Conservation (phyloP, 257 asterid genomes). For the Prunella vulgaris region DNA sequence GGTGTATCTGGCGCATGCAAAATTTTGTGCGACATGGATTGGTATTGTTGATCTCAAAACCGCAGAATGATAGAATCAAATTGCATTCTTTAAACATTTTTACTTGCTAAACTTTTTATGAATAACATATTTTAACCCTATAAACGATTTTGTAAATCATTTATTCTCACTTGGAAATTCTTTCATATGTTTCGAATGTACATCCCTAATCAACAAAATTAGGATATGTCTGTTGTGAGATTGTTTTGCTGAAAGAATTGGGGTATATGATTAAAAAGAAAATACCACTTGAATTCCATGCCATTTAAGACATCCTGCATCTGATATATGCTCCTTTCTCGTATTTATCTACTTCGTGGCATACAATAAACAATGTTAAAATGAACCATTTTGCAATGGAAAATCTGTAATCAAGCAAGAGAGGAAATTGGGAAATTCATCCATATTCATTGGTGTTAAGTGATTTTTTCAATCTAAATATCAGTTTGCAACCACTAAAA, state of each 20-base stretch:
- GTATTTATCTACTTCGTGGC: not conserved
- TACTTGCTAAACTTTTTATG: not conserved
- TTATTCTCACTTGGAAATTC: not conserved
- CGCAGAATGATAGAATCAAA: not conserved
- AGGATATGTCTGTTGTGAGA: not conserved
- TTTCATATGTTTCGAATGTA: not conserved
- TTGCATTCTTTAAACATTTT: not conserved
- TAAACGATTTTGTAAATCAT: not conserved
- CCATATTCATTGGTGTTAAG: too few species aligned
- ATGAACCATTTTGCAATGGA: not conserved
- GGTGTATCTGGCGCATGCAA: too few species aligned
- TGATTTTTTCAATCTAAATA: too few species aligned
- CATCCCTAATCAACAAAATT: too few species aligned
- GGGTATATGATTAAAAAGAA: too few species aligned
- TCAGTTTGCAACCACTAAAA: too few species aligned
- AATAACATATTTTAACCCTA: not conserved
- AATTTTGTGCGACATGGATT: too few species aligned
- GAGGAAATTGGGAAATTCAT: too few species aligned
- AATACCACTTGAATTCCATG: not conserved
- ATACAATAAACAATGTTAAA: not conserved
- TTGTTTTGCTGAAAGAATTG: too few species aligned
- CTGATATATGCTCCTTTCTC: not conserved
- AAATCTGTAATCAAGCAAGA: not conserved
- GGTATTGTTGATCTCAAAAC: not conserved
- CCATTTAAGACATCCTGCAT: not conserved